Base-by-base conservation (phyloP, 2,329 filamentous ascomycete genomes). In the Diplodia sapinea region DNA sequence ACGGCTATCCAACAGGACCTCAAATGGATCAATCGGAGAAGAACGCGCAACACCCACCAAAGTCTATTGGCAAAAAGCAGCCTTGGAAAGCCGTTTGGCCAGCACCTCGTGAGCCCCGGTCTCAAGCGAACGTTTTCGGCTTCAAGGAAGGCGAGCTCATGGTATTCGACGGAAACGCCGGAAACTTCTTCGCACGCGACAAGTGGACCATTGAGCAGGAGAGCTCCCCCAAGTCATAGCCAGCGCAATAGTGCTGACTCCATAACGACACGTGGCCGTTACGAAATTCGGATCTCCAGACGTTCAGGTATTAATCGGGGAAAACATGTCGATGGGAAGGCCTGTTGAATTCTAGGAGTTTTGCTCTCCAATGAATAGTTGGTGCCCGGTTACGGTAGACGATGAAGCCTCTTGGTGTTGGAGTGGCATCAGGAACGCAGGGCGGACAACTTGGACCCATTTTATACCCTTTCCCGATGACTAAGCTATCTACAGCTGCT, bases 191-290 rank as follows among this genome's bases (percentile, higher is more conserved):
- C n/a, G 43, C 43, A 12, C 43, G 43, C 17, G 17, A 47, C 8
- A 47, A 47, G 17, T 47, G 43, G 43, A 47, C 43, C n/a, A 47
- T 47, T n/a, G 43, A 47, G 43, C 43, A 47, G n/a, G 43, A 47
- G n/a, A 47, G 43, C 43, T 20, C 7, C 17, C 40, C 8, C 9
- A n/a, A 47, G n/a, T 47, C 17, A 20, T 8, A 17, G 17, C 9
- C 40, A 47, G 43, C 43, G 7, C 20, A 9, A 9, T 11, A 36
- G 11, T 12, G 33, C 33, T 36, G 33, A 36, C 33, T 12, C 11
- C 33, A 12, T 36, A 3, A 36, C 31, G 8, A 33, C 31, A 33
- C 31, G 31, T 33, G 31, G 31, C 31, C 6, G 31, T 8, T 8
- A 33, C 31, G 31, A 33, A 33, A 33, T 33, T 8, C 6, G 31